Evolutionary conservation across 805 yeast species (phyloP).

Genomic region (Yamadazyma sp.): DNA sequence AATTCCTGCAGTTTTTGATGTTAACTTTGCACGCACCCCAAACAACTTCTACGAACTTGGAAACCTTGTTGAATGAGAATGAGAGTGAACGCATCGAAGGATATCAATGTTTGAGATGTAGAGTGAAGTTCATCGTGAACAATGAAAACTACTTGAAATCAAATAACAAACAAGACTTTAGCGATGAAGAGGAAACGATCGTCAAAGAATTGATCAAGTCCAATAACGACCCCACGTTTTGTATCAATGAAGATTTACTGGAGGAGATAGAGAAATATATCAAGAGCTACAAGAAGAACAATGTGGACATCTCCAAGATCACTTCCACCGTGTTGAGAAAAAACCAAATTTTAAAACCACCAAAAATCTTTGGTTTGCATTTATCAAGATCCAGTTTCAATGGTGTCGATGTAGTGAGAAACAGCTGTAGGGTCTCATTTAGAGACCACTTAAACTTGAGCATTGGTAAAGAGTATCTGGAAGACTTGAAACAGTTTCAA

Average conservation of each 20-base stretch:
- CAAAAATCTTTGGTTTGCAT: slow-evolving; percentile 75
- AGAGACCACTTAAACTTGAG: slow-evolving; percentile 53
- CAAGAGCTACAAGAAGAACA: slow-evolving; percentile 43
- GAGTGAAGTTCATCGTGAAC: slow-evolving; percentile 33
- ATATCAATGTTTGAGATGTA: slow-evolving; percentile 78
- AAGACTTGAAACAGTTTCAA: slow-evolving; percentile 37
- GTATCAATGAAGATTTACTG: slow-evolving; percentile 67
- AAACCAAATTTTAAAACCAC: slow-evolving; percentile 61
- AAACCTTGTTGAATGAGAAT: slow-evolving; percentile 53
- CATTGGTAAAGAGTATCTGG: slow-evolving; percentile 45
- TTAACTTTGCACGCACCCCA: slow-evolving; percentile 77
- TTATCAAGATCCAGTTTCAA: slow-evolving; percentile 79
- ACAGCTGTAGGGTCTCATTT: slow-evolving; percentile 69
- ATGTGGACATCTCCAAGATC: slow-evolving; percentile 45
- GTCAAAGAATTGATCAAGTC: slow-evolving; percentile 29
- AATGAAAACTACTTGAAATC: slow-evolving; percentile 28
- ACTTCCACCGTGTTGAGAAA: slow-evolving; percentile 69
- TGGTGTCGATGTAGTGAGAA: slow-evolving; percentile 67
- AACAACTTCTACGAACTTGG: slow-evolving; percentile 43
- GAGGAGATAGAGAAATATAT: slow-evolving; percentile 49
- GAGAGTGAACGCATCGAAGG: slow-evolving; percentile 71
- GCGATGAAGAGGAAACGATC: slow-evolving; percentile 22
- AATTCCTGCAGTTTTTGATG: slow-evolving; percentile 62
- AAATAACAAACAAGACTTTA: slow-evolving; percentile 25
- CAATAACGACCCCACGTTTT: slow-evolving; percentile 34